Evolutionary conservation across 2,329 filamentous ascomycete species (phyloP).

Genomic region (Calonectria pteridis): DNA sequence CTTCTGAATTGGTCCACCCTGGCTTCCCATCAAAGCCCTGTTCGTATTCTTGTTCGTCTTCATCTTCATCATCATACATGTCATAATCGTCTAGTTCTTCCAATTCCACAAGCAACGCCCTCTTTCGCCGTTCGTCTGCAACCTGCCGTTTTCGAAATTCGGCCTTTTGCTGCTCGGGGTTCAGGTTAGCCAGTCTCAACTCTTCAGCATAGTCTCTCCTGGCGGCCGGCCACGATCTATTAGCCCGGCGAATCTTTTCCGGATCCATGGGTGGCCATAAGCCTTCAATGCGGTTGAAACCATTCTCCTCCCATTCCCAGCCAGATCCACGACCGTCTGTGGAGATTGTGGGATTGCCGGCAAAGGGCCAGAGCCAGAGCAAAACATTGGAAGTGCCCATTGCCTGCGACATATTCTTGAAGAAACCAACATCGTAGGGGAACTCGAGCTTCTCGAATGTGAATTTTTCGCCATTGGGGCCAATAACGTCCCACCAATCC

Average conservation of each 20-base stretch:
- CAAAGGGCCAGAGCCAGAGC: conserved; percentile 78
- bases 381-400: conserved; percentile 79
- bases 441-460: conserved; percentile 77
- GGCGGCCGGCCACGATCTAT: conserved; percentile 54
- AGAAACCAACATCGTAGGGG: conserved; percentile 84
- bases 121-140: conserved; percentile 58
- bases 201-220: conserved; percentile 51
- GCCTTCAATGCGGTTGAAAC: conserved; percentile 74
- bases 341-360: conserved; percentile 61
- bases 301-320: conserved; percentile 80
- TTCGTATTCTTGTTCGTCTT: conserved; percentile 64
- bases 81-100: conserved; percentile 71
- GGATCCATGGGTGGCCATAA: conserved; percentile 75
- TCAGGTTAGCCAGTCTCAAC: conserved; percentile 51
- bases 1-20: conserved; percentile 81
- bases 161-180: conserved; percentile 59
- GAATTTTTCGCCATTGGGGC: conserved; percentile 55
- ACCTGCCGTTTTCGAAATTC: conserved; percentile 65
- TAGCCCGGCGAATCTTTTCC: conserved; percentile 66
- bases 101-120: conserved; percentile 61
- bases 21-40: conserved; percentile 50
- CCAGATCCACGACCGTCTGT: conserved; percentile 56
- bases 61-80: conserved; percentile 63
- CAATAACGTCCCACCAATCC: conserved; percentile 58
- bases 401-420: conserved; percentile 77